Evolutionary conservation across 2,329 filamentous ascomycete genomes (phyloP).

Genomic region (Curvularia lunata): DNA sequence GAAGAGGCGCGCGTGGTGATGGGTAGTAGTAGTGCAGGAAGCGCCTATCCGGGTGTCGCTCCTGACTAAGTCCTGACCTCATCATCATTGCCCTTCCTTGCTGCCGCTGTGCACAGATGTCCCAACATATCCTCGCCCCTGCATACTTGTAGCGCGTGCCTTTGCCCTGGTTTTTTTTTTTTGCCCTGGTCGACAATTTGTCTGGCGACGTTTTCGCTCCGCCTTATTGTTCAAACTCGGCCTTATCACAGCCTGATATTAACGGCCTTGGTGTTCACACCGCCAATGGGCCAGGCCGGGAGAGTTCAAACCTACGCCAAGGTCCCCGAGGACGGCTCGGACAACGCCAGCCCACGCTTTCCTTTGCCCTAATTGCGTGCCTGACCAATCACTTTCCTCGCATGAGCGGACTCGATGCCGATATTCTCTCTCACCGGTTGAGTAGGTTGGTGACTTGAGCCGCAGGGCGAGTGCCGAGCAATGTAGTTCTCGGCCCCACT

Average conservation of each 20-base stretch:
- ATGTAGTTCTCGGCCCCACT: neutral
- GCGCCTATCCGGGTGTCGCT: neutral
- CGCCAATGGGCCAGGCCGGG: neutral
- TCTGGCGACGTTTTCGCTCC: neutral
- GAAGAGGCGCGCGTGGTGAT: neutral
- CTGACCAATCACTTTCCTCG: neutral
- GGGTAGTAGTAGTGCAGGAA: neutral
- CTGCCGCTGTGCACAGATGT: neutral
- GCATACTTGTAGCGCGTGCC: neutral
- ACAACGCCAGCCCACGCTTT: neutral
- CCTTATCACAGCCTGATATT: neutral
- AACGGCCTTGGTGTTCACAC: neutral
- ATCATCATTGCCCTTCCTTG: neutral
- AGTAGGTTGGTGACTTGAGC: neutral
- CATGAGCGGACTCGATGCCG: neutral
- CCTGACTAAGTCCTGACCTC: neutral
- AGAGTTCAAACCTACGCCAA: neutral
- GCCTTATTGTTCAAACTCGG: neutral
- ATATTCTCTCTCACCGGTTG: neutral
- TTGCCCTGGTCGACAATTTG: neutral
- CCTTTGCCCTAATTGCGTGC: neutral
- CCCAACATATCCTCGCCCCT: neutral
- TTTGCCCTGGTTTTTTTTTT: neutral
- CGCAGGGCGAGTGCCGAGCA: neutral
- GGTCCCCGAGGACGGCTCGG: neutral